A percentile compares a stretch with the other conserved stretches of the same genome.
phyloP scores from a whole-genome alignment of 2,329 filamentous ascomycete genomes.

The Pseudocercospora ulei region DNA sequence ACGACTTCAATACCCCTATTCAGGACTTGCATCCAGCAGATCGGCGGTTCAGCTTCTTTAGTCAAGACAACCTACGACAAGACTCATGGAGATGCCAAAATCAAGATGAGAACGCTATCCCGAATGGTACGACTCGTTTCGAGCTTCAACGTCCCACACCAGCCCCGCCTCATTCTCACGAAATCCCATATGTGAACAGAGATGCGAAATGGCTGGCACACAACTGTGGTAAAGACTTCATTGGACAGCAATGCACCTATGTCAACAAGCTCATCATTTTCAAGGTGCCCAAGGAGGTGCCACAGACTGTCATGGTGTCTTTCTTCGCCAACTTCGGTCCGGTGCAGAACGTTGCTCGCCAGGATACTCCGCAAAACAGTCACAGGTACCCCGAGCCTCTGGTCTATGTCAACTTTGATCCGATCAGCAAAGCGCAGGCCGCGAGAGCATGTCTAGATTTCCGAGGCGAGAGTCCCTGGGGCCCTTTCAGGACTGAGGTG shows the following conservation, averaged over 20 bases:
- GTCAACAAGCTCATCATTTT: constrained; percentile 21
- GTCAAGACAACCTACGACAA: constrained; percentile 5
- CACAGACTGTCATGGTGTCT: constrained; percentile 4
- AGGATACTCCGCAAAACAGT: background rate
- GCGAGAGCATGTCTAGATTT: background rate
- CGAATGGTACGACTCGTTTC: constrained; percentile 1
- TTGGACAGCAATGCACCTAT: constrained; percentile 17
- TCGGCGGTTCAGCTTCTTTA: constrained; percentile 1
- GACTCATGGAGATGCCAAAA: constrained; percentile 9
- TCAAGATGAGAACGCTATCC: constrained; percentile 12
- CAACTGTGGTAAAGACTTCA: constrained; percentile 13
- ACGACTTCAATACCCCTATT: constrained; percentile 4
- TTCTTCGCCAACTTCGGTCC: constrained; percentile 17
- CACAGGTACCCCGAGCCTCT: background rate
- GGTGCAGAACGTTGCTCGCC: constrained; percentile 5
- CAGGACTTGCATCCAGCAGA: constrained; percentile 4
- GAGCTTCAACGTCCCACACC: background rate
- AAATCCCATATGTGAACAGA: background rate
- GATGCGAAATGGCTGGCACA: constrained; percentile 4
- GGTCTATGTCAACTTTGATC: constrained; percentile 12
- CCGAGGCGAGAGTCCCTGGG: constrained; percentile 1
- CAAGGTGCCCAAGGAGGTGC: constrained; percentile 5
- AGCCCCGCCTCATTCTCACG: background rate
- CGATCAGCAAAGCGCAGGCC: background rate
- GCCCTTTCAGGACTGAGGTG: constrained; percentile 5